Percentiles rank a stretch among this genome's conserved stretches.
Conservation (phyloP, 257 asterid species). For the Solanum medicagineum region DNA sequence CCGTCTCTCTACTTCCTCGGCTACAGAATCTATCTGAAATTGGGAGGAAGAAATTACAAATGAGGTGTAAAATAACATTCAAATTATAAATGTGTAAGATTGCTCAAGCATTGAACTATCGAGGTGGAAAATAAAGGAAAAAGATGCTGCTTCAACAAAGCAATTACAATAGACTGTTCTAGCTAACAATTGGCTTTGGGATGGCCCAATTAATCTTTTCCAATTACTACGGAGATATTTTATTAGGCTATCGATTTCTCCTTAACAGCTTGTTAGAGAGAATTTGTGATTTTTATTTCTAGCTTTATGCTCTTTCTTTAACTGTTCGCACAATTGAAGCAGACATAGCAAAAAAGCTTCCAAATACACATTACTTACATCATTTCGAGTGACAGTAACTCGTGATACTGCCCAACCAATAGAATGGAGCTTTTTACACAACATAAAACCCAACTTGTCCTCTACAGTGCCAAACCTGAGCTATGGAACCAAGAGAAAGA, state of each 20-base stretch:
- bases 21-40: conserved; percentile 79
- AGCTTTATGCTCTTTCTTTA: not conserved
- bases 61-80: not conserved
- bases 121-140: not conserved
- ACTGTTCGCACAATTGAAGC: not conserved
- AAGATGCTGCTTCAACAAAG: not conserved
- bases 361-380: conserved; percentile 32
- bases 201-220: not conserved
- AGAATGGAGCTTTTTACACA: conserved; percentile 57
- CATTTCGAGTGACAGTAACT: conserved; percentile 44
- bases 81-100: not conserved
- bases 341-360: not conserved
- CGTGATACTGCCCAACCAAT: conserved; percentile 73
- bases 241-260: not conserved
- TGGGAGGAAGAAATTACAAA: not conserved
- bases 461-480: conserved; percentile 94
- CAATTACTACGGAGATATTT: not conserved
- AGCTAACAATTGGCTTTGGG: not conserved
- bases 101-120: not conserved
- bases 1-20: conserved; percentile 78
- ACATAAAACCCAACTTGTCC: conserved; percentile 48
- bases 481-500: conserved; percentile 56
- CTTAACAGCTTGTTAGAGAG: not conserved
- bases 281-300: not conserved
- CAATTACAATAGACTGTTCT: not conserved